These are phyloP conservation scores for Agroathelia rolfsii DNA, from an alignment of 1,284 basidiomycete genomes.

Conservation along the genomic window DNA sequence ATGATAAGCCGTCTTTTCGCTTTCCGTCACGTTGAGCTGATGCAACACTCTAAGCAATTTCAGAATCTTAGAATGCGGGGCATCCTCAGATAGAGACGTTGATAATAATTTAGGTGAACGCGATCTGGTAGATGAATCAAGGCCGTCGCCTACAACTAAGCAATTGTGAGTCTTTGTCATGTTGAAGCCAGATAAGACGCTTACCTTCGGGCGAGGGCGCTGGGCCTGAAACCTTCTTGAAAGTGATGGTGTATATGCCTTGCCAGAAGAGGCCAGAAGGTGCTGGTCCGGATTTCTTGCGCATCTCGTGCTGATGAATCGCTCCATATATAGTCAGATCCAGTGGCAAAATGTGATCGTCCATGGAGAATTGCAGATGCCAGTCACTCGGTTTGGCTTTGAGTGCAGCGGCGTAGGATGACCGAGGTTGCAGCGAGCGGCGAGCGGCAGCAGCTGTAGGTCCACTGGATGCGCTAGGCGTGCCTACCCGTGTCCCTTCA, in stretches of 20 bases:
- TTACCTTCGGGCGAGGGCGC: slow-evolving; percentile 51
- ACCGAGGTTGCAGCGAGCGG: slow-evolving; percentile 33
- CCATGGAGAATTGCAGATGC: slow-evolving; percentile 94
- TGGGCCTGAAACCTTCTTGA: slow-evolving; percentile 86
- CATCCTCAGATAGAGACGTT: slow-evolving; percentile 76
- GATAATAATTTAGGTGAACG: slow-evolving; percentile 54
- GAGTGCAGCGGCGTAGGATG: slow-evolving; percentile 89
- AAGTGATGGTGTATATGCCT: slow-evolving; percentile 85
- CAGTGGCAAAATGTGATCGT: slow-evolving; percentile 72
- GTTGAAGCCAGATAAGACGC: slow-evolving; percentile 13
- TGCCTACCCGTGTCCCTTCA: slow-evolving; percentile 88
- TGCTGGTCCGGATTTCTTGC: slow-evolving; percentile 52
- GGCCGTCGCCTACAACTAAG: slow-evolving; percentile 8
- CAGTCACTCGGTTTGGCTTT: slow-evolving; percentile 90
- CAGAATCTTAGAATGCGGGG: slow-evolving; percentile 84
- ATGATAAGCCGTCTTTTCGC: slow-evolving; percentile 41
- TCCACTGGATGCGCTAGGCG: slow-evolving; percentile 53
- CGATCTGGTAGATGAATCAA: slow-evolving; percentile 29
- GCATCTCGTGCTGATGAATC: slow-evolving; percentile 79
- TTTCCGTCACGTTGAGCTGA: slow-evolving; percentile 60
- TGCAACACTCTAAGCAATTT: slow-evolving; percentile 84
- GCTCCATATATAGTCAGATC: slow-evolving; percentile 95
- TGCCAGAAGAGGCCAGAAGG: slow-evolving; percentile 78
- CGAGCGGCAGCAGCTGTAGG: slow-evolving; percentile 25
- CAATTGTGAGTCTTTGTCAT: background rate